phyloP scores from a whole-genome alignment of 2,329 filamentous ascomycete genomes.

The Hypoxylon sp. region DNA sequence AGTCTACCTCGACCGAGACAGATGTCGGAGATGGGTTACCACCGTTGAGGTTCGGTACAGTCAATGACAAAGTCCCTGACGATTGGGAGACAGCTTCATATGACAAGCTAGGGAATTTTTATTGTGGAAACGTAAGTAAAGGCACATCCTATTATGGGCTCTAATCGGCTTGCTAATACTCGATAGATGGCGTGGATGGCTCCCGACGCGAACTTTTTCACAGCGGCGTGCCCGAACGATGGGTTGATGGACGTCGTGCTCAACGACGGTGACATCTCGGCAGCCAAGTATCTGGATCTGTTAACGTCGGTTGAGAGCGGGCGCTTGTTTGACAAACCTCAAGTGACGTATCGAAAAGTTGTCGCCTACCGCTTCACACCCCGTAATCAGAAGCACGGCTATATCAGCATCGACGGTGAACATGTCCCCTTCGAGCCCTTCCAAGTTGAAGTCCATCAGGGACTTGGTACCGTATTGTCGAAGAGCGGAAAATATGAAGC shows the following conservation, averaged over 20 bases:
- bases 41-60: slow-evolving; percentile 81
- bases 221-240: slow-evolving; percentile 84
- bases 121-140: slow-evolving; percentile 82
- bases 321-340: slow-evolving; percentile 82
- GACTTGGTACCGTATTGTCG: slow-evolving; percentile 87
- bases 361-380: slow-evolving; percentile 90
- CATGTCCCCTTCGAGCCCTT: slow-evolving; percentile 88
- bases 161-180: slow-evolving; percentile 32
- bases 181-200: slow-evolving; percentile 89
- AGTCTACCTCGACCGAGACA: slow-evolving; percentile 42
- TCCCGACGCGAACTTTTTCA: slow-evolving; percentile 88
- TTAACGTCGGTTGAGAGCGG: slow-evolving; percentile 80
- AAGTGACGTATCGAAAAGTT: slow-evolving; percentile 87
- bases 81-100: slow-evolving; percentile 82
- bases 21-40: slow-evolving; percentile 74
- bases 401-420: slow-evolving; percentile 96
- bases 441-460: slow-evolving; percentile 89
- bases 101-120: slow-evolving; percentile 90
- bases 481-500: slow-evolving; percentile 81
- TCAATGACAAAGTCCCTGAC: slow-evolving; percentile 81
- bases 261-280: slow-evolving; percentile 81
- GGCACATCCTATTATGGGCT: background rate
- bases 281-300: slow-evolving; percentile 76
- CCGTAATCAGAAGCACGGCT: slow-evolving; percentile 78
- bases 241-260: slow-evolving; percentile 88